Conservation (phyloP, 306 rosid species). For the Senna tora region DNA sequence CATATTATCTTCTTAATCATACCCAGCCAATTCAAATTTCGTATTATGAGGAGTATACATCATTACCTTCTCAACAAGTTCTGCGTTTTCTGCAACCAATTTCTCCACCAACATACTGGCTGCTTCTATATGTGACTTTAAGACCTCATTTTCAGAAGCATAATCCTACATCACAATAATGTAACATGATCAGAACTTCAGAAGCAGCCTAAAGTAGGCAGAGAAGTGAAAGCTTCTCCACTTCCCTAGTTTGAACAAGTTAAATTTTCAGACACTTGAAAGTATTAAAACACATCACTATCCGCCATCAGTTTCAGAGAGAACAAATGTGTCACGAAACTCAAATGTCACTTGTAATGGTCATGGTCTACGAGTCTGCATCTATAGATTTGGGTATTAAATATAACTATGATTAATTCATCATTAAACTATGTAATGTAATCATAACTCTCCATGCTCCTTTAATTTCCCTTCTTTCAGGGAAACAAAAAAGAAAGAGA, state of each 20-base stretch:
- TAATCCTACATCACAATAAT: constrained; percentile 43
- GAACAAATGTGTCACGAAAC: constrained; percentile 16
- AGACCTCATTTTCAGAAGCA: constrained; percentile 55
- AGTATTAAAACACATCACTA: constrained; percentile 13
- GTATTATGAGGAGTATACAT: constrained; percentile 9
- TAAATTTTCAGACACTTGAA: constrained; percentile 13
- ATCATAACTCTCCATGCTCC: constrained; percentile 7
- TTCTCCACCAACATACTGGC: constrained; percentile 67
- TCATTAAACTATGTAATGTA: background rate
- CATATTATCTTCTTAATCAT: constrained; percentile 32
- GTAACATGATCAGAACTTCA: constrained; percentile 24
- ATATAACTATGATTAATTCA: background rate
- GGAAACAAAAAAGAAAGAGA: no score
- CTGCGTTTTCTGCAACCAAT: constrained; percentile 76
- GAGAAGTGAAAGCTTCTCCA: constrained; percentile 24
- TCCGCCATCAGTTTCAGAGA: constrained; percentile 26
- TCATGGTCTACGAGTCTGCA: constrained; percentile 3
- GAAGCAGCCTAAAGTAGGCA: constrained; percentile 28
- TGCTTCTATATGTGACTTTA: constrained; percentile 76
- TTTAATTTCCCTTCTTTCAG: constrained; percentile 12
- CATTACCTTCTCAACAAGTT: constrained; percentile 89
- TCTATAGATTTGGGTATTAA: constrained; percentile 2
- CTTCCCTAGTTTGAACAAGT: constrained; percentile 27
- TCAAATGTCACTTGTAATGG: constrained; percentile 6
- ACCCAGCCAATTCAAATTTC: constrained; percentile 24